These are phyloP conservation scores for Pistacia vera DNA, from an alignment of 345 rosid species.

Conservation along the genomic window DNA sequence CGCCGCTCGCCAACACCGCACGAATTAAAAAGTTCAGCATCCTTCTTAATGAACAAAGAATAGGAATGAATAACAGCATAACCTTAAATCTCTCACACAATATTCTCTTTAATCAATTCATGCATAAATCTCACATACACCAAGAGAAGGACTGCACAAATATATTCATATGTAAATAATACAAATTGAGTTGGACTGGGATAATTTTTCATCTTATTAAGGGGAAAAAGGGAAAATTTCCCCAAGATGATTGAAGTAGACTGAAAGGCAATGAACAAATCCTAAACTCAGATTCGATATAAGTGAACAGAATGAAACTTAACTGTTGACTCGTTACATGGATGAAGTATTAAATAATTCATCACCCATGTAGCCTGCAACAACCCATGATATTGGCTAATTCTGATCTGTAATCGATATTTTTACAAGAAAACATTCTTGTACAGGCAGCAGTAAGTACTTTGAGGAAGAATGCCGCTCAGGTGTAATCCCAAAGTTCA, in stretches of 20 bases:
- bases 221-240: background rate
- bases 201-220: no score
- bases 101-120: no score
- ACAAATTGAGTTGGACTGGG: background rate
- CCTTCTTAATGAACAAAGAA: no score
- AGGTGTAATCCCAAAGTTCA: background rate
- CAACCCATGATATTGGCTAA: conserved; percentile 2
- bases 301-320: background rate
- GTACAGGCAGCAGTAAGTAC: background rate
- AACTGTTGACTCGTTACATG: background rate
- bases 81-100: no score
- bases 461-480: background rate
- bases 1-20: background rate
- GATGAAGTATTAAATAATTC: background rate
- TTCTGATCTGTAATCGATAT: conserved; percentile 14
- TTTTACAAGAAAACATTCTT: background rate
- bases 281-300: background rate
- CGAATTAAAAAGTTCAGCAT: no score
- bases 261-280: background rate
- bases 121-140: no score
- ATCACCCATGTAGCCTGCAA: background rate
- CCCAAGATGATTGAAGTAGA: background rate
- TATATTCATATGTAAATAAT: no score
- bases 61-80: no score
- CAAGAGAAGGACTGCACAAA: no score